Evolutionary conservation across 1,284 basidiomycete species (phyloP).

Genomic region (Pseudozyma tsukubaensis): DNA sequence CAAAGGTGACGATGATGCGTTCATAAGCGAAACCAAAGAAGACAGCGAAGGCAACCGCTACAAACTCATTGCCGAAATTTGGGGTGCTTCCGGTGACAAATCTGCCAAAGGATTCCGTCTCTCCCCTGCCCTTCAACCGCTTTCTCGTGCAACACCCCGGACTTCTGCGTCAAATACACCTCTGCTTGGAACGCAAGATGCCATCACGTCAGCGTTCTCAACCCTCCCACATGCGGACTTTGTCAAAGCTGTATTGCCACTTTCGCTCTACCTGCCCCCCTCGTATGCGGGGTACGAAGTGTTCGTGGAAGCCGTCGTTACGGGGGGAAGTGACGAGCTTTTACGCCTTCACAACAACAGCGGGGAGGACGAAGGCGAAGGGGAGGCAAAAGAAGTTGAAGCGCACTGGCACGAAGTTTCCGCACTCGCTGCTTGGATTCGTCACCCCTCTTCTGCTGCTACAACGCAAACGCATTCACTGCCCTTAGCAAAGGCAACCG

Average conservation of each 20-base stretch:
- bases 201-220: neutral
- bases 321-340: slow-evolving; percentile 40
- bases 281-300: neutral
- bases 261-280: slow-evolving; percentile 5
- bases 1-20: slow-evolving; percentile 14
- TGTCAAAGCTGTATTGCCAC: slow-evolving; percentile 26
- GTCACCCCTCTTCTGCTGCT: neutral
- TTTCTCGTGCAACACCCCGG: neutral
- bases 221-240: slow-evolving; percentile 19
- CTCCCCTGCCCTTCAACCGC: slow-evolving; percentile 10
- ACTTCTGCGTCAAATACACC: neutral
- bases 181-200: neutral
- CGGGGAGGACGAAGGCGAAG: neutral
- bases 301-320: slow-evolving; percentile 12
- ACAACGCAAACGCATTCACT: neutral
- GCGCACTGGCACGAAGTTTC: slow-evolving; percentile 62
- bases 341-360: slow-evolving; percentile 17
- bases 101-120: slow-evolving; percentile 17
- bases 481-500: neutral
- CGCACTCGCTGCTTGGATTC: slow-evolving; percentile 32
- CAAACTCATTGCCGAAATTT: slow-evolving; percentile 20
- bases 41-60: slow-evolving; percentile 16
- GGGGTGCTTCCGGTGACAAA: slow-evolving; percentile 34
- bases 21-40: slow-evolving; percentile 14
- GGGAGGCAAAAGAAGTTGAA: slow-evolving; percentile 25